Conservation (phyloP, 1,284 basidiomycete genomes). For the Pisolithus thermaeus region DNA sequence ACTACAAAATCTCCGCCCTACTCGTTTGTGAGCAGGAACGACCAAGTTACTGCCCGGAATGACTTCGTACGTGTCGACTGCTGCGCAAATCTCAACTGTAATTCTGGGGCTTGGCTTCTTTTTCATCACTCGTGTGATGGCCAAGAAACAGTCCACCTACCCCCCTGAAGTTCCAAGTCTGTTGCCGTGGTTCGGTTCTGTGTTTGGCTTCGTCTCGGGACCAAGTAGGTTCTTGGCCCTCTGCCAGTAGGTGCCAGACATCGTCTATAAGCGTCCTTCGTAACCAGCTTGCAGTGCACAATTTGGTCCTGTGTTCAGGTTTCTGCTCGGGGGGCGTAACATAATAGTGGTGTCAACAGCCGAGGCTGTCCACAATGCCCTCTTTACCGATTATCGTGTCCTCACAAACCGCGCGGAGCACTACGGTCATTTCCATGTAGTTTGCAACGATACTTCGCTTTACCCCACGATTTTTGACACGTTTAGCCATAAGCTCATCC, state of each 20-base stretch:
- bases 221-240: constrained; percentile 14
- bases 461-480: constrained; percentile 9
- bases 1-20: too few relatives aligned
- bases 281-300: constrained; percentile 4
- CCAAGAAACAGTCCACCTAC: neutral
- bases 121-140: neutral
- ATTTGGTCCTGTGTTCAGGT: constrained; percentile 12
- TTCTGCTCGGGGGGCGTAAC: constrained; percentile 14
- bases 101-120: neutral
- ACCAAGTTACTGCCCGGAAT: too few relatives aligned
- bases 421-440: neutral
- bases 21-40: too few relatives aligned
- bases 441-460: neutral
- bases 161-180: constrained; percentile 7
- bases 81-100: too few relatives aligned
- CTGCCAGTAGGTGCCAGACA: constrained; percentile 17
- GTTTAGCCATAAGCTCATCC: constrained; percentile 14
- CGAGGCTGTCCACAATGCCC: constrained; percentile 9
- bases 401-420: constrained; percentile 11
- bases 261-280: neutral
- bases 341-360: constrained; percentile 14
- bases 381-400: constrained; percentile 1
- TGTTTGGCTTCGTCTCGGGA: constrained; percentile 12
- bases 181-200: constrained; percentile 14
- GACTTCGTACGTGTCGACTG: too few relatives aligned